phyloP scores from a whole-genome alignment of 2,329 filamentous ascomycete genomes.

The Clonostachys chloroleuca region DNA sequence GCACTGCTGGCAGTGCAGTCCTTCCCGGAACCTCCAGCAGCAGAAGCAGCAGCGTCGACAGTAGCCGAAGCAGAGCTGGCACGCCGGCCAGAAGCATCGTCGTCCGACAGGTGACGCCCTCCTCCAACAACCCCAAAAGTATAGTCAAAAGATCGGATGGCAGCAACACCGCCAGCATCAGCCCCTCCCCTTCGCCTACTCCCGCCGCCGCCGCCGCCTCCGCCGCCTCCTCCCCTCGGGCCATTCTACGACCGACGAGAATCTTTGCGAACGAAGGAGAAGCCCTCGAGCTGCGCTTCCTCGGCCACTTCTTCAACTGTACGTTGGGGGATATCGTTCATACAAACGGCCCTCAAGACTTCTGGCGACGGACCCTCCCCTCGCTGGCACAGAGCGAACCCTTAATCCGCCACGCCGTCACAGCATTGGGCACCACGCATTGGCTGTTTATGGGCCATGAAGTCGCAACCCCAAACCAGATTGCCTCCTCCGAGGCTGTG shows the following conservation, averaged over 20 bases:
- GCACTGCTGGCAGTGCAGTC: neutral
- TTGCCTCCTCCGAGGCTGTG: neutral
- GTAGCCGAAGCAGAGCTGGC: neutral
- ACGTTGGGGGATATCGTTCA: slow-evolving; percentile 1
- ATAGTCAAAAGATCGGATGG: too few species aligned
- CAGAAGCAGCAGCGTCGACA: neutral
- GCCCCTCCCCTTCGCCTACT: neutral
- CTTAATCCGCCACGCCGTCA: neutral
- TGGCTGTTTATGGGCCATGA: neutral
- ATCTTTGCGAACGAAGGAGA: neutral
- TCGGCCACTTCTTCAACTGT: slow-evolving; percentile 1
- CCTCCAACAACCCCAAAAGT: too few species aligned
- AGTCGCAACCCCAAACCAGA: neutral
- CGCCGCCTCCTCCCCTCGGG: neutral
- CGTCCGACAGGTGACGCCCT: too few species aligned
- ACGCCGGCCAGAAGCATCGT: too few species aligned
- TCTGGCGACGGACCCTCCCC: neutral
- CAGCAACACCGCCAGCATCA: too few species aligned
- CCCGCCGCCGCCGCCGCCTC: neutral
- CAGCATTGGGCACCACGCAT: slow-evolving; percentile 2
- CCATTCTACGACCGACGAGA: too few species aligned
- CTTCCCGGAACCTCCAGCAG: neutral
- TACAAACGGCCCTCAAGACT: neutral
- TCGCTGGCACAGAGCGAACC: neutral
- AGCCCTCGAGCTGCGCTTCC: slow-evolving; percentile 1